phyloP scores from a whole-genome alignment of 2,329 filamentous ascomycete genomes.

The Saccharata proteae region DNA sequence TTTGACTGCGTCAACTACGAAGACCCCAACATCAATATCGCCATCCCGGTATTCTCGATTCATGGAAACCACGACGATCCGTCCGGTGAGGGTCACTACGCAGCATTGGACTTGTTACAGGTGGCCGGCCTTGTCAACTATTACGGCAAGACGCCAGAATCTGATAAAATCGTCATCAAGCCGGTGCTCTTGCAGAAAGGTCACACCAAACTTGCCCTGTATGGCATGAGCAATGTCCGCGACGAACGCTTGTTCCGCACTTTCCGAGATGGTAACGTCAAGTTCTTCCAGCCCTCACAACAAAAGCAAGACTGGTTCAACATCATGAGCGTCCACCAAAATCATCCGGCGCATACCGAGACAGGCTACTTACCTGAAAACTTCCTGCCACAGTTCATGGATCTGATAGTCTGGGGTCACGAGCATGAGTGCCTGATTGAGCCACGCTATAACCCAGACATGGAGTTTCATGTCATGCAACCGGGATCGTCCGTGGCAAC shows the following conservation, averaged over 20 bases:
- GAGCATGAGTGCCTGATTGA: slow-evolving; percentile 94
- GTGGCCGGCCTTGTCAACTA: slow-evolving; percentile 90
- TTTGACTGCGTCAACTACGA: slow-evolving; percentile 97
- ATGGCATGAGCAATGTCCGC: slow-evolving; percentile 88
- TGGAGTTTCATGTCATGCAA: slow-evolving; percentile 90
- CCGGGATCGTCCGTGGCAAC: slow-evolving; percentile 94
- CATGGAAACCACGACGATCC: slow-evolving; percentile 98
- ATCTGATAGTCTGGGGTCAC: slow-evolving; percentile 92
- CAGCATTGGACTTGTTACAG: slow-evolving; percentile 82
- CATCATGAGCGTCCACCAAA: slow-evolving; percentile 87
- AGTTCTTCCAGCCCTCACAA: slow-evolving; percentile 73
- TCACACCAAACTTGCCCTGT: slow-evolving; percentile 80
- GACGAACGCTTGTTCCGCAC: slow-evolving; percentile 92
- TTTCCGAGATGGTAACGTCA: slow-evolving; percentile 85
- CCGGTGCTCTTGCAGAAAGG: slow-evolving; percentile 91
- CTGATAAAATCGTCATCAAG: slow-evolving; percentile 86
- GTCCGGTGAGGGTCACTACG: slow-evolving; percentile 86
- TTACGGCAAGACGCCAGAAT: slow-evolving; percentile 82
- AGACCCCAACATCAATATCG: slow-evolving; percentile 91
- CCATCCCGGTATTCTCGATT: slow-evolving; percentile 95
- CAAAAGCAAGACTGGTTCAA: slow-evolving; percentile 93
- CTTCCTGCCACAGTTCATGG: slow-evolving; percentile 81
- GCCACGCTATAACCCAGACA: slow-evolving; percentile 71
- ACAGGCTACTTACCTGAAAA: slow-evolving; percentile 92
- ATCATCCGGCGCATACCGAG: slow-evolving; percentile 82